A percentile compares a stretch with the other conserved stretches of the same genome.
Evolutionary conservation across 805 yeast genomes (phyloP).

Genomic region (Yarrowia sp.): DNA sequence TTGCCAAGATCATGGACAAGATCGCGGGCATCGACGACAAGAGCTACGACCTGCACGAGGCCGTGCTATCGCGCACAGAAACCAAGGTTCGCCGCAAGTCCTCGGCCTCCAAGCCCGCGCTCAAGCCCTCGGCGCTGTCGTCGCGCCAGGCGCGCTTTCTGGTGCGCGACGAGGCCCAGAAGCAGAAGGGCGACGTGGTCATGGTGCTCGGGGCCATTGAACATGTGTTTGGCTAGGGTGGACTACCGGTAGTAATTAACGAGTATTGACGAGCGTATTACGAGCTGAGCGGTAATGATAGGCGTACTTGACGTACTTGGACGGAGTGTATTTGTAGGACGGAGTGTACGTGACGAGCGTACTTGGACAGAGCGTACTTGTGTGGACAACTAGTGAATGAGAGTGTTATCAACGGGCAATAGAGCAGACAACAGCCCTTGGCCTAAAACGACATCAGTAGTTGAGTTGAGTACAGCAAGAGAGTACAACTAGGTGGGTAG

Average conservation of each 20-base stretch:
- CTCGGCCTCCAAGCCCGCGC: background rate
- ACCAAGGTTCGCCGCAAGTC: background rate
- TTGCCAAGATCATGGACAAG: conserved; percentile 26
- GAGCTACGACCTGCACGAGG: background rate
- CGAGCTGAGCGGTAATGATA: no score
- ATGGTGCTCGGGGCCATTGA: conserved; percentile 9
- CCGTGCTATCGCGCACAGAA: background rate
- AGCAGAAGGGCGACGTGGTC: conserved; percentile 3
- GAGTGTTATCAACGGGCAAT: no score
- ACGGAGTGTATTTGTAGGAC: no score
- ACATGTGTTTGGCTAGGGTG: background rate
- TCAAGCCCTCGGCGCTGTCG: background rate
- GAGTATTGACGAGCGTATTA: no score
- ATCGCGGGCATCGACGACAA: conserved; percentile 23
- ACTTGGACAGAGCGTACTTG: no score
- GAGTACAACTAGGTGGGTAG: no score
- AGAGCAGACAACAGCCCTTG: no score
- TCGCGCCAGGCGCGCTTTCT: conserved; percentile 17
- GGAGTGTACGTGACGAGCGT: no score
- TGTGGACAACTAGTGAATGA: no score
- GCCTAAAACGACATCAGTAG: no score
- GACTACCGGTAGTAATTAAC: background rate
- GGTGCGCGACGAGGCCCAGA: conserved; percentile 18
- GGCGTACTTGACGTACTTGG: no score
- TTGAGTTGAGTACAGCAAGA: no score